A percentile compares a stretch with the other conserved stretches of the same genome.
These are phyloP conservation scores for Blakeslea trispora DNA, from an alignment of 371 early-diverging fungal species.

Conservation along the genomic window DNA sequence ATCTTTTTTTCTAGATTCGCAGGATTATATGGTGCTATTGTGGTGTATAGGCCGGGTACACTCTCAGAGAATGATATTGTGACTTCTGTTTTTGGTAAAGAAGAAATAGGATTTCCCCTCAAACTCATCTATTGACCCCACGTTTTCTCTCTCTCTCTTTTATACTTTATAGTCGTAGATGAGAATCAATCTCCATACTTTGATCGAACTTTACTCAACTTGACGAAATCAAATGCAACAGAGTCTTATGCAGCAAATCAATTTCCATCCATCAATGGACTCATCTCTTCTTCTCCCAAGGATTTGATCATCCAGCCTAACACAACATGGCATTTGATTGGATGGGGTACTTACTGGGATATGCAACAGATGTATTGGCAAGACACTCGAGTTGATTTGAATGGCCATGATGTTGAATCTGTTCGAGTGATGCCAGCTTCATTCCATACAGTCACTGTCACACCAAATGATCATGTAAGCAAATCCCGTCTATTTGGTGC, in stretches of 20 bases:
- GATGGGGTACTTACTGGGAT: conserved; percentile 46
- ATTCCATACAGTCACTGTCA: conserved; percentile 30
- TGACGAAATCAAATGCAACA: not conserved
- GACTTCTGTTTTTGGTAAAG: conserved; percentile 39
- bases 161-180: conserved; percentile 27
- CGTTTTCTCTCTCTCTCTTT: not conserved
- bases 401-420: conserved; percentile 15
- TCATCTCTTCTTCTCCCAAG: conserved; percentile 25
- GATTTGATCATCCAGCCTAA: conserved; percentile 26
- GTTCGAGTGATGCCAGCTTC: conserved; percentile 43
- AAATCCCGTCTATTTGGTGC: too few relatives aligned
- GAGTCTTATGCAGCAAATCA: conserved; percentile 17
- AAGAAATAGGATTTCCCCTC: too few relatives aligned
- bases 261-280: conserved; percentile 41
- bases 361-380: conserved; percentile 38
- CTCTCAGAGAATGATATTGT: conserved; percentile 37
- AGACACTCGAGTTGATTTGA: conserved; percentile 14
- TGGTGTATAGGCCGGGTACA: conserved; percentile 43
- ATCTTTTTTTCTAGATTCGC: conserved; percentile 42
- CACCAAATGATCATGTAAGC: not conserved
- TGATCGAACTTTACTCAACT: conserved; percentile 23
- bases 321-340: conserved; percentile 40
- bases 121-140: too few relatives aligned
- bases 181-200: conserved; percentile 46
- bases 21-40: conserved; percentile 51